phyloP scores from a whole-genome alignment of 2,329 filamentous ascomycete species.

The Neocucurbitaria cava region DNA sequence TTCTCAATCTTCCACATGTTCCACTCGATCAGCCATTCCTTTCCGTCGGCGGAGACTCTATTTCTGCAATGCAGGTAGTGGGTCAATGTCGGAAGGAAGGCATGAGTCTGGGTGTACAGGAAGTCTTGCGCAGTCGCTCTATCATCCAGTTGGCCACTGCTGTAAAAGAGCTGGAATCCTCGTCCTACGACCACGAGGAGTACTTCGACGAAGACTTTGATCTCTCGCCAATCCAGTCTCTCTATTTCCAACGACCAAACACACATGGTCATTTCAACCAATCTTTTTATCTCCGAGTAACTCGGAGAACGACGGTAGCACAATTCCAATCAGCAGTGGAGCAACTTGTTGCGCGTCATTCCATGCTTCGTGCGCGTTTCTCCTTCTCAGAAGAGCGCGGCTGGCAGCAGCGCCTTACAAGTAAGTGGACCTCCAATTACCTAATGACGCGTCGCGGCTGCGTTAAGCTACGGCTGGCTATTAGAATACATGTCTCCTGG shows the following conservation, averaged over 20 bases:
- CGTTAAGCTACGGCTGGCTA: neutral
- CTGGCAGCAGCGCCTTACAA: constrained; percentile 44
- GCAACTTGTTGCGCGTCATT: constrained; percentile 37
- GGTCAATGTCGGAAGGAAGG: constrained; percentile 56
- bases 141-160: constrained; percentile 44
- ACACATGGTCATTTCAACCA: constrained; percentile 46
- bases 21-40: constrained; percentile 48
- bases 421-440: constrained; percentile 7
- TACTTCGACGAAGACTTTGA: constrained; percentile 39
- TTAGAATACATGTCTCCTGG: too few species aligned
- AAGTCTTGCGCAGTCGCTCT: constrained; percentile 57
- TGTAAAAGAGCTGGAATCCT: constrained; percentile 26
- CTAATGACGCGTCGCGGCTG: neutral
- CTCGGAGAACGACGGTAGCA: constrained; percentile 26
- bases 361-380: constrained; percentile 45
- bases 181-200: constrained; percentile 27
- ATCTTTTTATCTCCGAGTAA: constrained; percentile 42
- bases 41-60: constrained; percentile 57
- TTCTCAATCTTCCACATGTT: constrained; percentile 40
- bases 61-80: constrained; percentile 59
- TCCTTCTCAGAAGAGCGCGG: constrained; percentile 24
- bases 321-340: constrained; percentile 35
- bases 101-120: constrained; percentile 56
- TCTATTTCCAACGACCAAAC: constrained; percentile 42
- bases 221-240: constrained; percentile 42